Conservation (phyloP, 805 yeast genomes). For the Metschnikowia sp. region DNA sequence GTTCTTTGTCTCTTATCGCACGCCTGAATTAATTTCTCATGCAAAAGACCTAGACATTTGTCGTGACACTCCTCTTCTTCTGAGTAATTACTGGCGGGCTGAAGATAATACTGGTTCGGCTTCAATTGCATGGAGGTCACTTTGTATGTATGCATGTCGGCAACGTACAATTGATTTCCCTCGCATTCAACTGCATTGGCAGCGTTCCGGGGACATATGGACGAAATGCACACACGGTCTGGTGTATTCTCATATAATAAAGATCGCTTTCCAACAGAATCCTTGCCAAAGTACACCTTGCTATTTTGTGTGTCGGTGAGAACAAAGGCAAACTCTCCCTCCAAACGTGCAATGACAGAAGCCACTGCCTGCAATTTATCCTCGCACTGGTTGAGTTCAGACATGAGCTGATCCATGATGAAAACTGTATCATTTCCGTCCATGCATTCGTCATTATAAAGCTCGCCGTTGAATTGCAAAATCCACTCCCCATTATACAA, state of each 20-base stretch:
- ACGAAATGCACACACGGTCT: constrained; percentile 41
- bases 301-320: constrained; percentile 42
- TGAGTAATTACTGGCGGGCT: not conserved
- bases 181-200: constrained; percentile 50
- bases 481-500: constrained; percentile 27
- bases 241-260: constrained; percentile 43
- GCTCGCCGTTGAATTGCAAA: constrained; percentile 88
- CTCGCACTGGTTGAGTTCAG: not conserved
- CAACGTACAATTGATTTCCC: constrained; percentile 48
- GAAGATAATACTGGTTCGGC: not conserved
- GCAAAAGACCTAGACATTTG: constrained; percentile 6
- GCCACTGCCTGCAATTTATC: constrained; percentile 12
- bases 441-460: constrained; percentile 60
- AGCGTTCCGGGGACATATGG: constrained; percentile 21
- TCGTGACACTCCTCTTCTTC: not conserved
- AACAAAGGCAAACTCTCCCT: constrained; percentile 83
- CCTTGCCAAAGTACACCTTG: constrained; percentile 75
- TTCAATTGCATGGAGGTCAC: not conserved
- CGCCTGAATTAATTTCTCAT: constrained; percentile 31
- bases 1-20: constrained; percentile 53
- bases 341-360: constrained; percentile 44
- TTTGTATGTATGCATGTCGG: constrained; percentile 23
- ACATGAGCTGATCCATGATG: constrained; percentile 38
- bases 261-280: constrained; percentile 77
- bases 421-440: constrained; percentile 61